Conservation (phyloP, 306 rosid genomes). For the Quercus engelmannii region DNA sequence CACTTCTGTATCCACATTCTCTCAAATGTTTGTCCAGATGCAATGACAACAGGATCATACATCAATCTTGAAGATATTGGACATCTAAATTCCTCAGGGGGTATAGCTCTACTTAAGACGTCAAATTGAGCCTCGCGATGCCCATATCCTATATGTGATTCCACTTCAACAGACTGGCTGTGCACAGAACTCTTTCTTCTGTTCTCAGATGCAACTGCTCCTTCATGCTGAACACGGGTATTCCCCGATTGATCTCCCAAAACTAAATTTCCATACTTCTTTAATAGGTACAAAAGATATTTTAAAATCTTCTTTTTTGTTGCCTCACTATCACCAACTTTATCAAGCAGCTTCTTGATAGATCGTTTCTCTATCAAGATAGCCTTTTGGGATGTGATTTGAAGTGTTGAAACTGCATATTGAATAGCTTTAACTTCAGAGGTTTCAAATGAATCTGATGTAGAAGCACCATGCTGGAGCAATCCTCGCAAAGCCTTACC, state of each 20-base stretch:
- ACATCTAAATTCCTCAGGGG: constrained; percentile 66
- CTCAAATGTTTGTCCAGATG: constrained; percentile 78
- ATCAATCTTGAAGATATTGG: constrained; percentile 75
- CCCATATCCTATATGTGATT: constrained; percentile 8
- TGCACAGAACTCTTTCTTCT: constrained; percentile 23
- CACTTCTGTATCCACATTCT: constrained; percentile 85
- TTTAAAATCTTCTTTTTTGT: constrained; percentile 50
- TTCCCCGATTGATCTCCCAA: constrained; percentile 36
- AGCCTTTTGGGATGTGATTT: constrained; percentile 52
- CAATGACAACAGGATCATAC: constrained; percentile 88
- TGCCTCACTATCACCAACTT: constrained; percentile 38
- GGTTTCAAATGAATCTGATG: constrained; percentile 45
- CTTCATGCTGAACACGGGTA: constrained; percentile 22
- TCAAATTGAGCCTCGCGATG: constrained; percentile 24
- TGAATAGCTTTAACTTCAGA: constrained; percentile 56
- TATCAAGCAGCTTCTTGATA: constrained; percentile 44
- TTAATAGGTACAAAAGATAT: constrained; percentile 51
- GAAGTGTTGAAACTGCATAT: constrained; percentile 57
- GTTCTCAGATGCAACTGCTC: constrained; percentile 29
- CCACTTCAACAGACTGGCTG: constrained; percentile 23
- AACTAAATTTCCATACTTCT: constrained; percentile 41
- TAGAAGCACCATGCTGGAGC: constrained; percentile 40
- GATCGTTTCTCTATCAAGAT: constrained; percentile 63
- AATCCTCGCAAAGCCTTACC: constrained; percentile 54
- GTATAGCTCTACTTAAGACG: constrained; percentile 35